phyloP scores from a whole-genome alignment of 1,139 yeast species.

The Candida labiduridarum region DNA sequence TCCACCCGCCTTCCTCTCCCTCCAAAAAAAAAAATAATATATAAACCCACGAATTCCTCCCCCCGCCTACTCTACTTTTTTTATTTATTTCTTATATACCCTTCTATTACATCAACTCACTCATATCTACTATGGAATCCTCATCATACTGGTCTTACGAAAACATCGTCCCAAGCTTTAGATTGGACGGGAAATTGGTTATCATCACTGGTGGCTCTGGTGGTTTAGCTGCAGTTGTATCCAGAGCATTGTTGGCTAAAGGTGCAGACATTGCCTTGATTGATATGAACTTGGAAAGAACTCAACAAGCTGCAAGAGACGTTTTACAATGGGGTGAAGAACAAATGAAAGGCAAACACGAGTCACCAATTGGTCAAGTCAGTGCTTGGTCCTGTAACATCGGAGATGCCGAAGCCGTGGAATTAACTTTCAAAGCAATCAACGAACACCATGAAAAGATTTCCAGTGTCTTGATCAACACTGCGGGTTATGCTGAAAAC shows the following conservation, averaged over 20 bases:
- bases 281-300: constrained; percentile 65
- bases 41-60: background rate
- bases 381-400: constrained; percentile 80
- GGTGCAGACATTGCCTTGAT: constrained; percentile 77
- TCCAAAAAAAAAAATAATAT: no score
- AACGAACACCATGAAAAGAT: constrained; percentile 59
- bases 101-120: no score
- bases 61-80: background rate
- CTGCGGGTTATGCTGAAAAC: constrained; percentile 87
- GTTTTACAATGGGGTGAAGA: constrained; percentile 57
- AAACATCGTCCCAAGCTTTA: constrained; percentile 55
- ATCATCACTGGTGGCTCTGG: constrained; percentile 85
- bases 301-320: constrained; percentile 62
- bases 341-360: constrained; percentile 42
- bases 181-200: constrained; percentile 73
- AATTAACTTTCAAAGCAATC: constrained; percentile 52
- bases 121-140: constrained; percentile 21
- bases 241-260: constrained; percentile 69
- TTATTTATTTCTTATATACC: no score
- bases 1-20: no score
- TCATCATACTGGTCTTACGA: constrained; percentile 31
- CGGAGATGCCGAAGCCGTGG: constrained; percentile 65
- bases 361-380: constrained; percentile 48
- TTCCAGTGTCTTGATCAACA: constrained; percentile 67
- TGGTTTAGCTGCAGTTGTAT: constrained; percentile 69